These are phyloP conservation scores for Tylopilus balloui DNA, from an alignment of 768 basidiomycete species.

Conservation along the genomic window DNA sequence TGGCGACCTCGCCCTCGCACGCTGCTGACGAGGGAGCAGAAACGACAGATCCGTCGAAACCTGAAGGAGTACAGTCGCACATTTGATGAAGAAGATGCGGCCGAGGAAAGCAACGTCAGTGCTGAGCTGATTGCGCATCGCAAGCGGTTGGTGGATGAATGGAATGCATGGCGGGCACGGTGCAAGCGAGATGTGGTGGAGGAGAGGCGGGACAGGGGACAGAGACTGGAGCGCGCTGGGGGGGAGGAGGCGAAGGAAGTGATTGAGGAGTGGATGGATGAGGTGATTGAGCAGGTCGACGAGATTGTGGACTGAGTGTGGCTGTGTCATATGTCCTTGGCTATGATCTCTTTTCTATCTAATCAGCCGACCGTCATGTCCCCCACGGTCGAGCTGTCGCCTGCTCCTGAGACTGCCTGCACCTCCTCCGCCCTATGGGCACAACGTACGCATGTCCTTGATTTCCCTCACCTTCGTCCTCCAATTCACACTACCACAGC, in stretches of 20 bases:
- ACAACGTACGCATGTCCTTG: conserved; percentile 45
- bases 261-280: conserved; percentile 92
- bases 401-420: conserved; percentile 28
- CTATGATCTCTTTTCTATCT: conserved; percentile 7
- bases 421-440: conserved; percentile 69
- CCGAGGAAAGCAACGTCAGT: conserved; percentile 90
- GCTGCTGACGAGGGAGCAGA: conserved; percentile 81
- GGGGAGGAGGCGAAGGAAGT: conserved; percentile 72
- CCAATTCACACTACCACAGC: conserved; percentile 38
- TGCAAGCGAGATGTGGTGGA: conserved; percentile 64
- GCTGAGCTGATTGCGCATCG: conserved; percentile 89
- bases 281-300: conserved; percentile 88
- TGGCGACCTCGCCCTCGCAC: conserved; percentile 96
- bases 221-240: conserved; percentile 30
- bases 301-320: conserved; percentile 57
- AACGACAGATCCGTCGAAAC: conserved; percentile 81
- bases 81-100: conserved; percentile 96
- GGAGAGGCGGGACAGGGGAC: conserved; percentile 41
- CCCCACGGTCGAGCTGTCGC: conserved; percentile 27
- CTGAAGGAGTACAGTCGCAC: conserved; percentile 84
- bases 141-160: conserved; percentile 92
- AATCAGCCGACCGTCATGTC: conserved; percentile 25
- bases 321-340: conserved; percentile 17
- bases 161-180: conserved; percentile 92
- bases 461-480: not conserved